phyloP scores from a whole-genome alignment of 805 yeast species.

The Pichia nakasei region DNA sequence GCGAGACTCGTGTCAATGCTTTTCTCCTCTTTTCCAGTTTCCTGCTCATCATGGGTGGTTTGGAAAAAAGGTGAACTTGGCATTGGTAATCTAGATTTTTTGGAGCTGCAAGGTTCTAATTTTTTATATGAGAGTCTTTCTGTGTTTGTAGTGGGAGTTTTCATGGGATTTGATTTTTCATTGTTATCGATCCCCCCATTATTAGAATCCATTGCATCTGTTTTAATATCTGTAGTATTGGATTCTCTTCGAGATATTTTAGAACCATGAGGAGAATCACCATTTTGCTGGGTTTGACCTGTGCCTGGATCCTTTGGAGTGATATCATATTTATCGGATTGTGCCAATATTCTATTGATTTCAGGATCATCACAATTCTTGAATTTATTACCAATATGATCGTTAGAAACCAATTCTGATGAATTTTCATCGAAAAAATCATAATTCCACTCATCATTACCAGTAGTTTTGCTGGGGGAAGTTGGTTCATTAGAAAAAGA shows the following conservation, averaged over 20 bases:
- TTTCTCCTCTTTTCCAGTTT: constrained; percentile 12
- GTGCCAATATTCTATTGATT: constrained; percentile 16
- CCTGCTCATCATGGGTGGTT: constrained; percentile 9
- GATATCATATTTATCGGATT: constrained; percentile 18
- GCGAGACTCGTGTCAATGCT: constrained; percentile 13
- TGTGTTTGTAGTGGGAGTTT: not conserved
- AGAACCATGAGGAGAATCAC: constrained; percentile 7
- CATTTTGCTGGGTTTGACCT: constrained; percentile 18
- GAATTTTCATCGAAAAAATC: constrained; percentile 16
- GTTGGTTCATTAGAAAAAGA: constrained; percentile 23
- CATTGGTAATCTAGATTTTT: constrained; percentile 14
- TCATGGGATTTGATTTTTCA: not conserved
- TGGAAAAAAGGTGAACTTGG: constrained; percentile 28
- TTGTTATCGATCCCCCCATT: not conserved
- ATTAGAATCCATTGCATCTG: not conserved
- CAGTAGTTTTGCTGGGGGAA: constrained; percentile 21
- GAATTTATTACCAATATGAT: constrained; percentile 17
- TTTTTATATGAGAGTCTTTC: not conserved
- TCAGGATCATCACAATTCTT: constrained; percentile 19
- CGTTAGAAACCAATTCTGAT: constrained; percentile 2
- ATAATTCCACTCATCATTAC: constrained; percentile 23
- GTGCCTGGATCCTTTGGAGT: constrained; percentile 27
- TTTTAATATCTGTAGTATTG: not conserved
- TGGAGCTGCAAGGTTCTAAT: not conserved
- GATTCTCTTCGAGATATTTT: not conserved